These are phyloP conservation scores for Pestalotiopsis sp. DNA, from an alignment of 2,329 filamentous ascomycete species.

Conservation along the genomic window DNA sequence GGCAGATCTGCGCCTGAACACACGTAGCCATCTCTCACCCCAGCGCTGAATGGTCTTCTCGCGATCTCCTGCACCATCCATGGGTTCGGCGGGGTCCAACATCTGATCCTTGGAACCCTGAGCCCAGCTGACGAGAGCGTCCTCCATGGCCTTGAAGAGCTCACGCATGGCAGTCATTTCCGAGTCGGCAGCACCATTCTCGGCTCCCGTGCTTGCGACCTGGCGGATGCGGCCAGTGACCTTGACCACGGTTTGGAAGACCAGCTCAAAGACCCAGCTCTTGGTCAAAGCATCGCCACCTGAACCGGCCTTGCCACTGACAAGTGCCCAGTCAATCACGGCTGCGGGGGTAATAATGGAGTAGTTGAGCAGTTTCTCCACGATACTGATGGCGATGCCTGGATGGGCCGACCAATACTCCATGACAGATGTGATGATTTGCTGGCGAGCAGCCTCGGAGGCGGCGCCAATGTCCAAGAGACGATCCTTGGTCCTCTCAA, in stretches of 20 bases:
- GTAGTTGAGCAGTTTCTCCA: constrained; percentile 97
- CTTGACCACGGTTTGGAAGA: constrained; percentile 85
- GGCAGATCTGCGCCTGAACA: constrained; percentile 78
- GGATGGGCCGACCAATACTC: constrained; percentile 92
- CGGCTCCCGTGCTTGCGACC: constrained; percentile 64
- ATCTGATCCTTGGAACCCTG: constrained; percentile 72
- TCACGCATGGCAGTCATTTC: constrained; percentile 77
- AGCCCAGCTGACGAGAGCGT: constrained; percentile 73
- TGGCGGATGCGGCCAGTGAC: constrained; percentile 85
- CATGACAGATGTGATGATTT: constrained; percentile 90
- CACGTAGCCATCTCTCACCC: constrained; percentile 84
- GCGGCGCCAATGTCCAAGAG: constrained; percentile 77
- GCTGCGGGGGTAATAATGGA: constrained; percentile 84
- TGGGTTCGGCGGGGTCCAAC: constrained; percentile 59
- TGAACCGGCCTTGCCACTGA: constrained; percentile 50
- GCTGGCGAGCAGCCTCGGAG: constrained; percentile 75
- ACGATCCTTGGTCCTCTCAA: constrained; percentile 90
- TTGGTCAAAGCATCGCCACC: constrained; percentile 71
- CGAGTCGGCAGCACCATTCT: constrained; percentile 51
- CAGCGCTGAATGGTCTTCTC: constrained; percentile 73
- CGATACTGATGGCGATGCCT: constrained; percentile 86
- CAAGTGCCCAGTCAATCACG: constrained; percentile 88
- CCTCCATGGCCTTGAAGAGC: constrained; percentile 80
- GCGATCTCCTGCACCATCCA: constrained; percentile 58
- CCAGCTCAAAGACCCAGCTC: constrained; percentile 84